phyloP scores from a whole-genome alignment of 2,329 filamentous ascomycete genomes.

The Phyllosticta citribraziliensis region DNA sequence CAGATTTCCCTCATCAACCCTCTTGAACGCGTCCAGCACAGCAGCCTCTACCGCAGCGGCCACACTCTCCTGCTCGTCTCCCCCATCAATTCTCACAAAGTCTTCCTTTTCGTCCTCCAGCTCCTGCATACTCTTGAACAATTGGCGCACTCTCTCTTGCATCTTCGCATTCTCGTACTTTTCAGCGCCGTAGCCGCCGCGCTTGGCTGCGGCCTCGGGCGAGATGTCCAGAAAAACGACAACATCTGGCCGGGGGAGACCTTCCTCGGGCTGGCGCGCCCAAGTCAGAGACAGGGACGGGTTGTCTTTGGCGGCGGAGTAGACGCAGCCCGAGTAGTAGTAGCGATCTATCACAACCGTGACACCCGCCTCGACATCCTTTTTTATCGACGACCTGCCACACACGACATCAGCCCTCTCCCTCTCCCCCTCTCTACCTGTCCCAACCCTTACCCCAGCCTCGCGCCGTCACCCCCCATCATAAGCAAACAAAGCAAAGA shows the following conservation, averaged over 20 bases:
- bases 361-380: constrained; percentile 41
- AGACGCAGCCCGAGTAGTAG: constrained; percentile 90
- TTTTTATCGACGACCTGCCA: background rate
- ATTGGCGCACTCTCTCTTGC: constrained; percentile 65
- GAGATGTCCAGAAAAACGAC: constrained; percentile 81
- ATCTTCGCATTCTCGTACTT: constrained; percentile 78
- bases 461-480: background rate
- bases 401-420: background rate
- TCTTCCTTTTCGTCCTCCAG: constrained; percentile 39
- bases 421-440: background rate
- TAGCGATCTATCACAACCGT: constrained; percentile 86
- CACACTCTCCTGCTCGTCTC: constrained; percentile 42
- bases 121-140: constrained; percentile 54
- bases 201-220: constrained; percentile 57
- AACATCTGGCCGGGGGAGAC: constrained; percentile 76
- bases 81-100: constrained; percentile 47
- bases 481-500: background rate
- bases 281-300: constrained; percentile 60
- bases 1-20: constrained; percentile 16
- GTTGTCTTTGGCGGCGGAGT: constrained; percentile 79
- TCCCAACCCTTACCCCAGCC: background rate
- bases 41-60: constrained; percentile 24
- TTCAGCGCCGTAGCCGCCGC: constrained; percentile 85
- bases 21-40: constrained; percentile 18
- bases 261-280: constrained; percentile 76